These are phyloP conservation scores for Juglanconis oblonga DNA, from an alignment of 2,329 filamentous ascomycete genomes.

Conservation along the genomic window DNA sequence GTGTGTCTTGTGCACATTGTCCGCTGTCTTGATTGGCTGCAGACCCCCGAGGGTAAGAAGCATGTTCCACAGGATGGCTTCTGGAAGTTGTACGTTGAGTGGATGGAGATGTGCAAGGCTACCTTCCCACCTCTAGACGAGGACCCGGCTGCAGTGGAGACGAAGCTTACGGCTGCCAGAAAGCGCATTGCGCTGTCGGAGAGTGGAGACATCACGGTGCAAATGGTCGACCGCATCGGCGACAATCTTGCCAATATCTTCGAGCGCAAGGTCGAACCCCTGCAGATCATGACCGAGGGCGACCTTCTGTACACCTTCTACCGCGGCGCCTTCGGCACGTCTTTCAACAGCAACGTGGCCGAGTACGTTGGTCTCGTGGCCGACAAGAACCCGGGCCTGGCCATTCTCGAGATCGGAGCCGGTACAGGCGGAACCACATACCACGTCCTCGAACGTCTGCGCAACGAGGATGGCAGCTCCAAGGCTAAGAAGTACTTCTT, in stretches of 20 bases:
- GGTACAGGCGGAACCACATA: constrained; percentile 24
- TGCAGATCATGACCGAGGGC: constrained; percentile 1
- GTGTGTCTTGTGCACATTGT: constrained; percentile 2
- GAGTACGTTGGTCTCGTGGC: constrained; percentile 7
- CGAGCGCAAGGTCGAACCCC: neutral
- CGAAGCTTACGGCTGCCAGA: neutral
- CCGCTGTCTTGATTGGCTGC: constrained; percentile 1
- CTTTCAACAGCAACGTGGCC: constrained; percentile 3
- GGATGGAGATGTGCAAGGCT: neutral
- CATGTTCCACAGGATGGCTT: neutral
- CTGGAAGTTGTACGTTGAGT: constrained; percentile 4
- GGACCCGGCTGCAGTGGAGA: neutral
- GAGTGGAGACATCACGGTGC: neutral
- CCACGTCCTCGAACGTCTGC: constrained; percentile 11
- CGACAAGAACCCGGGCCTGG: constrained; percentile 25
- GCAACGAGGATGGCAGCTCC: neutral
- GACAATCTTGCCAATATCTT: neutral
- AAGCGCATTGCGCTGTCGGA: neutral
- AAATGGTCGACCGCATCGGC: neutral
- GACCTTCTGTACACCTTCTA: constrained; percentile 3
- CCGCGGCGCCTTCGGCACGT: neutral
- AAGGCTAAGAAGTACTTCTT: constrained; percentile 33
- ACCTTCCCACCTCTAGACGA: neutral
- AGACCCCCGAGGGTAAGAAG: neutral
- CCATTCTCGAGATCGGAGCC: constrained; percentile 28